These are phyloP conservation scores for Leptosphaerulina australis DNA, from an alignment of 2,329 filamentous ascomycete species.

Conservation along the genomic window DNA sequence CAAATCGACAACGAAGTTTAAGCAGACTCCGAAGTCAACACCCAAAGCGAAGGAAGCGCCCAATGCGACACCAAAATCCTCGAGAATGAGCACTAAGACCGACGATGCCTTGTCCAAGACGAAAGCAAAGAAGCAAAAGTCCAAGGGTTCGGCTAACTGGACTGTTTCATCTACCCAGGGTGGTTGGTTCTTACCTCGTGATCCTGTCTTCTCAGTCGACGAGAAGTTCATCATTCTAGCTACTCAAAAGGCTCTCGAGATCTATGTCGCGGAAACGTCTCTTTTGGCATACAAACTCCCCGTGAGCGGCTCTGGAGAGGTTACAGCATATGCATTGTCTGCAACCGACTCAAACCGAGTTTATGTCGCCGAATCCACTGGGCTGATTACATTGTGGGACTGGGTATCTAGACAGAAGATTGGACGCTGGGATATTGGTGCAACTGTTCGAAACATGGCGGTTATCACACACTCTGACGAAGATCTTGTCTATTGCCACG, in stretches of 20 bases:
- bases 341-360: constrained; percentile 58
- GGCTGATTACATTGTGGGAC: constrained; percentile 63
- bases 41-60: constrained; percentile 23
- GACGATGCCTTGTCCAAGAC: constrained; percentile 4
- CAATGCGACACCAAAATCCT: constrained; percentile 14
- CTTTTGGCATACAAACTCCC: constrained; percentile 75
- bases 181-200: constrained; percentile 61
- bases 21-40: constrained; percentile 20
- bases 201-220: constrained; percentile 64
- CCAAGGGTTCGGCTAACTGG: constrained; percentile 30
- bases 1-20: constrained; percentile 23
- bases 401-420: constrained; percentile 58
- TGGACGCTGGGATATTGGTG: constrained; percentile 52
- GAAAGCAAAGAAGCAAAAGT: constrained; percentile 32
- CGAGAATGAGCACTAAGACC: constrained; percentile 16
- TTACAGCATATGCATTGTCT: constrained; percentile 61
- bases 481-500: constrained; percentile 50
- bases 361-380: constrained; percentile 59
- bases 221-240: constrained; percentile 72
- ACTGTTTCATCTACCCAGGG: constrained; percentile 56
- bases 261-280: constrained; percentile 83
- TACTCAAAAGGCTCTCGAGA: constrained; percentile 74
- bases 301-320: constrained; percentile 48
- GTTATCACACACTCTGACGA: constrained; percentile 40
- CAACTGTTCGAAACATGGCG: constrained; percentile 44